Evolutionary conservation across 495 filamentous ascomycete genomes (phyloP).

Genomic region (Cercophora scortea): DNA sequence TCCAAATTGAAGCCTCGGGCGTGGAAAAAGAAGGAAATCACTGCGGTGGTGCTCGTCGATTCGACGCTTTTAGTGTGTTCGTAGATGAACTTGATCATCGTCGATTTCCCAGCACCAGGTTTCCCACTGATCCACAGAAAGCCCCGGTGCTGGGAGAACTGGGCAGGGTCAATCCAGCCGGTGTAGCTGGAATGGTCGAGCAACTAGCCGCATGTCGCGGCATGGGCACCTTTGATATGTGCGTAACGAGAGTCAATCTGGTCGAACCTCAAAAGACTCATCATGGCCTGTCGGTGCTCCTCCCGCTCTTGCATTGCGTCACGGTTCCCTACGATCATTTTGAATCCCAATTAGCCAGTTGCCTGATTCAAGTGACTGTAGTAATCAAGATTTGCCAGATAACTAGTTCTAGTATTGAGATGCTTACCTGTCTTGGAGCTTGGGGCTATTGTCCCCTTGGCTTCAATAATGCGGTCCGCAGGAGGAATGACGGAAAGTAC

Average conservation of each 20-base stretch:
- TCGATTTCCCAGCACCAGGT: constrained; percentile 48
- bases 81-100: constrained; percentile 25
- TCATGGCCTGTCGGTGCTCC: too few relatives aligned
- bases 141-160: constrained; percentile 33
- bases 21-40: constrained; percentile 26
- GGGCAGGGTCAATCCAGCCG: constrained; percentile 36
- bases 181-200: constrained; percentile 31
- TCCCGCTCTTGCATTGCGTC: too few relatives aligned
- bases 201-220: constrained; percentile 45
- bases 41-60: constrained; percentile 1
- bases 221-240: constrained; percentile 28
- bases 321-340: too few relatives aligned
- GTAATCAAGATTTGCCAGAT: too few relatives aligned
- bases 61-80: not conserved
- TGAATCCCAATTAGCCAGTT: too few relatives aligned
- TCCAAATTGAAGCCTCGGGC: constrained; percentile 36
- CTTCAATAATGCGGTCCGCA: too few relatives aligned
- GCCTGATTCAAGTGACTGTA: too few relatives aligned
- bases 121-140: constrained; percentile 54
- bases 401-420: too few relatives aligned
- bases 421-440: too few relatives aligned
- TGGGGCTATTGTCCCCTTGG: too few relatives aligned
- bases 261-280: constrained; percentile 13
- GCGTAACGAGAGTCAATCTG: constrained; percentile 31
- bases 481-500: too few relatives aligned